These are phyloP conservation scores for Cladorrhinum sp. DNA, from an alignment of 2,329 filamentous ascomycete genomes.

Conservation along the genomic window DNA sequence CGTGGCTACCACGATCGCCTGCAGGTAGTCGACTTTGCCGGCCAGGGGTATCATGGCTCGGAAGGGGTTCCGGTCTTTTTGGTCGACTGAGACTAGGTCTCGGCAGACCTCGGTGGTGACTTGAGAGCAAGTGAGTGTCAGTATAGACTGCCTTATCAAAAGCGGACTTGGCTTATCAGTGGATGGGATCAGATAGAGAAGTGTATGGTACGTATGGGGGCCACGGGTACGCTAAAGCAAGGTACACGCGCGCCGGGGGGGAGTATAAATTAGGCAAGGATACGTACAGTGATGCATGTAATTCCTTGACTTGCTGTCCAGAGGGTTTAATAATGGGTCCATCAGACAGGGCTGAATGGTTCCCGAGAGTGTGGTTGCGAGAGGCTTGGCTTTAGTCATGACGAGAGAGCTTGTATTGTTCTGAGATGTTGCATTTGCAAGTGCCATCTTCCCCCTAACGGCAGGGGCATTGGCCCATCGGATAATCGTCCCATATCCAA, in stretches of 20 bases:
- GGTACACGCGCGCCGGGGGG: no score
- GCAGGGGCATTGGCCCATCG: slow-evolving; percentile 56
- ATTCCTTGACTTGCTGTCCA: slow-evolving; percentile 43
- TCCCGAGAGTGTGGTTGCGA: no score
- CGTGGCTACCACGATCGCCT: slow-evolving; percentile 47
- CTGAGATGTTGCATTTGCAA: slow-evolving; percentile 11
- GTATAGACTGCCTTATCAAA: not conserved
- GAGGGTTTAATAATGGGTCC: slow-evolving; percentile 55
- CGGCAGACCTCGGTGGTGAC: slow-evolving; percentile 50
- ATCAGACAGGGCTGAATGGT: slow-evolving; percentile 36
- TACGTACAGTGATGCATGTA: slow-evolving; percentile 53
- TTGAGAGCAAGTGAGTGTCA: slow-evolving; percentile 28
- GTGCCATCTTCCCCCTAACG: slow-evolving; percentile 45
- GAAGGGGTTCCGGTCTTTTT: slow-evolving; percentile 45
- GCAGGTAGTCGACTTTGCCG: slow-evolving; percentile 40
- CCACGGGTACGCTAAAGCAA: not conserved
- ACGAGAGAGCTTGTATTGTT: not conserved
- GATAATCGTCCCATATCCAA: slow-evolving; percentile 60
- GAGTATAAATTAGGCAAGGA: no score
- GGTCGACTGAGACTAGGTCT: slow-evolving; percentile 49
- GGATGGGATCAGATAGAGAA: not conserved
- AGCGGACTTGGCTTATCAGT: not conserved
- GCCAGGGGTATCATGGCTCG: slow-evolving; percentile 44
- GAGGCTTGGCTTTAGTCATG: not conserved
- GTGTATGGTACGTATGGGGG: not conserved